Evolutionary conservation across 768 basidiomycete genomes (phyloP), one percentile per base, ranked within the genome.

Genomic region (Podaxis sp.): DNA sequence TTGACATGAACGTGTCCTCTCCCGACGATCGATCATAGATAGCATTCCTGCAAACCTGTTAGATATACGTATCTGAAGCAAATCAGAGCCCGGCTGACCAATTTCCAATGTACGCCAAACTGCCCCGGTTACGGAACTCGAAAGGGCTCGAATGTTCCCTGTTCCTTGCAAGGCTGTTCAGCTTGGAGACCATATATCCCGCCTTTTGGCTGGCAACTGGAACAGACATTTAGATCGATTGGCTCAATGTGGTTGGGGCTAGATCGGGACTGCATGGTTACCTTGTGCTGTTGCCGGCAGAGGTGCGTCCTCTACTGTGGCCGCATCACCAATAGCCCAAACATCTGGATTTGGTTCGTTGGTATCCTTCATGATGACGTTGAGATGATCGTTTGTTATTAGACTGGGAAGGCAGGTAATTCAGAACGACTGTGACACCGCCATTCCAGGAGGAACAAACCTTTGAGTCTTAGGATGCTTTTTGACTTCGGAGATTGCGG

Each of bases 261-360:
- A 62, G 2, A 10, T 21, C 11, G 7, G 50, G 58, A 32, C 6
- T 7, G 18, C 23, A n/a, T 9, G 65, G 59, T 14, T 40, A 76
- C 88, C 90, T 82, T 95, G 93, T 3, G 93, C 91, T 16, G 93
- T 95, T 1, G 93, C 91, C 10, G 93, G 92, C 9, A 94, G 76
- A 42, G 79, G 75, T 23, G 76, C 76, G 46, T 76, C 80, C 36
- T 82, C 78, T 53, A 89, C 81, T 46, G 77, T 79, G 1, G 86
- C 84, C 42, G 89, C 85, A 68, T 95, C 93, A 4, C 93, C 93
- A 58, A 95, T 87, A 2, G 86, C 91, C 78, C 82, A 94, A 0
- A 95, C 86, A 68, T 91, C 84, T 2, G 81, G 76, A 65, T 91
- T 77, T n/a, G 59, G 59, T 2, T 79, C 66, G n/a, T 75, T 71